Conservation (phyloP, 805 yeast species). For the Saccharomycopsis malanga region DNA sequence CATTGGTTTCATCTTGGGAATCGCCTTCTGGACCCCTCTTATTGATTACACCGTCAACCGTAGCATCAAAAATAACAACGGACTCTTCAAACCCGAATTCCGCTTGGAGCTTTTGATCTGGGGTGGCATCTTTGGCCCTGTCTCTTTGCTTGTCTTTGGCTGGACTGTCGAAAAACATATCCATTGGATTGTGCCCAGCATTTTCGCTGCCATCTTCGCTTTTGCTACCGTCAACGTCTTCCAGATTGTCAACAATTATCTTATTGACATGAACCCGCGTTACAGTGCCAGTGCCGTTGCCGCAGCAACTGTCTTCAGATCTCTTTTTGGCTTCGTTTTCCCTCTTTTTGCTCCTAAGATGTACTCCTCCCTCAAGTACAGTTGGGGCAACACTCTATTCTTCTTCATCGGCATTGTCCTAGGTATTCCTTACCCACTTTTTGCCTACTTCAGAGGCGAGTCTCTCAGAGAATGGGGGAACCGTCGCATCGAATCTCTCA, state of each 20-base stretch:
- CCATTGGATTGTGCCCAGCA: slow-evolving; percentile 51
- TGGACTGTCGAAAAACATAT: slow-evolving; percentile 46
- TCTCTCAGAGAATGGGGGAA: slow-evolving; percentile 54
- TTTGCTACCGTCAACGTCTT: slow-evolving; percentile 49
- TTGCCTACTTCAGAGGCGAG: slow-evolving; percentile 51
- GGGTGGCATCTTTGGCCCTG: slow-evolving; percentile 45
- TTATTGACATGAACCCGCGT: slow-evolving; percentile 52
- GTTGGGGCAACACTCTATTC: slow-evolving; percentile 49
- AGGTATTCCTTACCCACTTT: slow-evolving; percentile 60
- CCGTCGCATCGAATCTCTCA: slow-evolving; percentile 38
- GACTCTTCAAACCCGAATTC: slow-evolving; percentile 57
- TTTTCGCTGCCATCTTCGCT: slow-evolving; percentile 48
- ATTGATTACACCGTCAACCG: slow-evolving; percentile 36
- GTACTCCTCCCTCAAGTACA: slow-evolving; percentile 42
- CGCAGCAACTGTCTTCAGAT: slow-evolving; percentile 53
- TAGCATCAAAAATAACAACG: slow-evolving; percentile 30
- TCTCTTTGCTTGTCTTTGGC: slow-evolving; percentile 53
- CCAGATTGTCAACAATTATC: slow-evolving; percentile 52
- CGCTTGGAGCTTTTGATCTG: slow-evolving; percentile 46
- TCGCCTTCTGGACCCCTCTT: slow-evolving; percentile 39
- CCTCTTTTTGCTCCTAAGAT: slow-evolving; percentile 51
- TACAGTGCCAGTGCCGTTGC: slow-evolving; percentile 62
- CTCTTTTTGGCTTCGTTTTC: slow-evolving; percentile 53
- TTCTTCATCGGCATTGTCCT: slow-evolving; percentile 46
- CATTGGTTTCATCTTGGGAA: slow-evolving; percentile 47